Conservation (phyloP, 169 alveolate species). For the Theileria parva region DNA sequence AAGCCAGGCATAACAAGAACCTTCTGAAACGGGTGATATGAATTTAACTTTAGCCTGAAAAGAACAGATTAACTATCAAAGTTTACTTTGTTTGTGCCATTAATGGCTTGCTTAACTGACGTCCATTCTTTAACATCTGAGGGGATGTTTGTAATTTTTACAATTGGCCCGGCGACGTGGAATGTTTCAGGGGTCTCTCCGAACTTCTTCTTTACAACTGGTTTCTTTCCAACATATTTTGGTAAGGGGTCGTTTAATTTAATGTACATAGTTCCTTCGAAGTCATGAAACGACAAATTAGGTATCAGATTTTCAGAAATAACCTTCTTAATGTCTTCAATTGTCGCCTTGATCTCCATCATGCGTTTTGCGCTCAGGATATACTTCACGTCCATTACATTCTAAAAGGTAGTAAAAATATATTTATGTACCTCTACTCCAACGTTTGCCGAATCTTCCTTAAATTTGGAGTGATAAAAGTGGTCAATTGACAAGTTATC, state of each 20-base stretch:
- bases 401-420: constrained; percentile 1
- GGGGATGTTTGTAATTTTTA: constrained; percentile 52
- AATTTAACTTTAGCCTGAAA: constrained; percentile 46
- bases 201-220: constrained; percentile 53
- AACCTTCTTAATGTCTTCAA: constrained; percentile 48
- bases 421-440: constrained; percentile 44
- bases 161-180: constrained; percentile 59
- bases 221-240: constrained; percentile 48
- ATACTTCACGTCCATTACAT: constrained; percentile 60
- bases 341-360: constrained; percentile 54
- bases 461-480: constrained; percentile 50
- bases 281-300: constrained; percentile 28
- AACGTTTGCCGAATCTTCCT: constrained; percentile 42
- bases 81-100: constrained; percentile 29
- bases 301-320: constrained; percentile 15
- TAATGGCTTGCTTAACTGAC: constrained; percentile 47
- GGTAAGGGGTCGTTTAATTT: constrained; percentile 40
- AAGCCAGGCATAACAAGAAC: constrained; percentile 59
- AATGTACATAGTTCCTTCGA: constrained; percentile 38
- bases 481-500: constrained; percentile 58
- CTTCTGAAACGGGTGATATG: constrained; percentile 58
- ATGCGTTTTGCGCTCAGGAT: constrained; percentile 63
- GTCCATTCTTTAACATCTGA: constrained; percentile 38
- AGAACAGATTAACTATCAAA: background rate
- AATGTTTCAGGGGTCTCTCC: constrained; percentile 65